phyloP scores from a whole-genome alignment of 495 filamentous ascomycete species.

The Acidomyces sp. region DNA sequence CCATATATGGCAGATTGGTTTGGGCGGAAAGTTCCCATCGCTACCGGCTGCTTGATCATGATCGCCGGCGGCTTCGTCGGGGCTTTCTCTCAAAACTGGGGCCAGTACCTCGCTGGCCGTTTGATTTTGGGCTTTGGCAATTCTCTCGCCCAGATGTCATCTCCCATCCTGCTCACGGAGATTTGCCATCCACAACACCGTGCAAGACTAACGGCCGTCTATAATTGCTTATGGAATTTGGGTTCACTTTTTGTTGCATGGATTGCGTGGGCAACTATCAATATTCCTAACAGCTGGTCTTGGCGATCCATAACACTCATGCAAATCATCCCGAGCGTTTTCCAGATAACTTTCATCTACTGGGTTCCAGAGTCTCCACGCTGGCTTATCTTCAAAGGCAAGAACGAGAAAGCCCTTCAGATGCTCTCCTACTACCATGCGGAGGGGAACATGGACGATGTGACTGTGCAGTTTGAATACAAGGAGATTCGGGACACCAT shows the following conservation, averaged over 20 bases:
- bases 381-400: constrained; percentile 17
- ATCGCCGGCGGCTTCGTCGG: constrained; percentile 19
- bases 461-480: constrained; percentile 49
- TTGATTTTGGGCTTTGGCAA: constrained; percentile 51
- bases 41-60: constrained; percentile 11
- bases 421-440: constrained; percentile 33
- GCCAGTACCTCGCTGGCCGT: constrained; percentile 42
- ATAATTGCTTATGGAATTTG: constrained; percentile 33
- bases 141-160: constrained; percentile 27
- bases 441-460: constrained; percentile 41
- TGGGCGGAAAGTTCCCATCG: constrained; percentile 10
- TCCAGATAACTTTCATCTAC: constrained; percentile 38
- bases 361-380: constrained; percentile 20
- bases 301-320: constrained; percentile 38
- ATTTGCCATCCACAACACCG: constrained; percentile 30
- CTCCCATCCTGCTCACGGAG: constrained; percentile 31
- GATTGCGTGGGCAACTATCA: constrained; percentile 31
- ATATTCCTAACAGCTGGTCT: constrained; percentile 34
- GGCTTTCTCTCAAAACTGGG: constrained; percentile 24
- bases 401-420: constrained; percentile 20
- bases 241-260: constrained; percentile 32
- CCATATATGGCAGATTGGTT: constrained; percentile 9
- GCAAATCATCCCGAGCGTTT: constrained; percentile 33
- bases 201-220: constrained; percentile 30
- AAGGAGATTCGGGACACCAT: constrained; percentile 26